These are phyloP conservation scores for Rhizophlyctis rosea DNA, from an alignment of 192 early-diverging fungal species.

Conservation along the genomic window DNA sequence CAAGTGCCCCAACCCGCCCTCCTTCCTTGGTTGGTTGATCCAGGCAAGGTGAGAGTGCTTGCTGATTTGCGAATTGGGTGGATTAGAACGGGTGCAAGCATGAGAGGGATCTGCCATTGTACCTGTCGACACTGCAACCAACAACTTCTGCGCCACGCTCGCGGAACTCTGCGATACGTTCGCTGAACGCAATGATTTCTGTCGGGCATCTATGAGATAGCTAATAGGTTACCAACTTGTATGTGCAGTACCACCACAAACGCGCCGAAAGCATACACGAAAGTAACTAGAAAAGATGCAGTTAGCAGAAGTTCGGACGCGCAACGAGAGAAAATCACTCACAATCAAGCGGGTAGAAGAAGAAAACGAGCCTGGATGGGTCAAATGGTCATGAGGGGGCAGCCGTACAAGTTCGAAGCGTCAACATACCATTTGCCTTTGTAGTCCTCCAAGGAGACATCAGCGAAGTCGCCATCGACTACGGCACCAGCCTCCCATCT, in stretches of 20 bases:
- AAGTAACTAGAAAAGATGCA: no score
- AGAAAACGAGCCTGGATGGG: no score
- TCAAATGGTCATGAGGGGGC: no score
- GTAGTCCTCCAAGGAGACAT: constrained; percentile 56
- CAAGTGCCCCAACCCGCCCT: constrained; percentile 55
- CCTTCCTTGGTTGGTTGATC: constrained; percentile 76
- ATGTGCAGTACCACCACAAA: no score
- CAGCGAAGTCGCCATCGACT: constrained; percentile 67
- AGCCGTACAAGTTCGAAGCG: no score
- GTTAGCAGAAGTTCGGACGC: no score
- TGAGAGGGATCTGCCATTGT: background rate
- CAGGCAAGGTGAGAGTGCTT: constrained; percentile 87
- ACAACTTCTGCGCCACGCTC: constrained; percentile 67
- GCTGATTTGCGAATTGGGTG: no score
- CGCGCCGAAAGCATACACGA: no score
- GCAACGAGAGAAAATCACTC: no score
- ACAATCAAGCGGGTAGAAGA: constrained; percentile 94
- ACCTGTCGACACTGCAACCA: constrained; percentile 25
- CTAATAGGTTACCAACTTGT: no score
- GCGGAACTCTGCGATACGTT: constrained; percentile 79
- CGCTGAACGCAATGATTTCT: constrained; percentile 87
- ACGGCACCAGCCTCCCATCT: no score
- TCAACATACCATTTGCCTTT: constrained; percentile 51
- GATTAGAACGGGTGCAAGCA: constrained; percentile 28
- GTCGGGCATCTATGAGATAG: no score